Evolutionary conservation across 768 basidiomycete genomes (phyloP).

Genomic region (Neoboletus brunneissimus): DNA sequence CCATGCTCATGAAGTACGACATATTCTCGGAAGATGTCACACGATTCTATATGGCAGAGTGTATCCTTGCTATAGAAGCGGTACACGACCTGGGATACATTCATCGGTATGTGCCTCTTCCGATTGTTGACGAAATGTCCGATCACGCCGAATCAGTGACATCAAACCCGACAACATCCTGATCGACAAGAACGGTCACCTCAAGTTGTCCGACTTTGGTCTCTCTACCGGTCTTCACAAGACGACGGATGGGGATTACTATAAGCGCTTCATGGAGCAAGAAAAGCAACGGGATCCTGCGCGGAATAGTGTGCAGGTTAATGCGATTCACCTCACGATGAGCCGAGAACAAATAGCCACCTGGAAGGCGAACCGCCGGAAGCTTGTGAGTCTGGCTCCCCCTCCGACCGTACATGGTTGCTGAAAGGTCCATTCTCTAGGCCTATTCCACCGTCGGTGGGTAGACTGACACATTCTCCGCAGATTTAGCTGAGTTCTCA

Average conservation of each 20-base stretch:
- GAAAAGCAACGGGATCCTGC: slow-evolving; percentile 62
- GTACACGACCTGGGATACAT: slow-evolving; percentile 99
- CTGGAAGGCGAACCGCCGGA: slow-evolving; percentile 98
- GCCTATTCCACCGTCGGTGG: slow-evolving; percentile 86
- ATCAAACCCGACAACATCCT: slow-evolving; percentile 99
- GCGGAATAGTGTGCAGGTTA: slow-evolving; percentile 96
- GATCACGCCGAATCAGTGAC: slow-evolving; percentile 54
- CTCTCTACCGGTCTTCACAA: slow-evolving; percentile 98
- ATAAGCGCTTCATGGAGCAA: slow-evolving; percentile 86
- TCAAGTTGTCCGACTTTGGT: slow-evolving; percentile 98
- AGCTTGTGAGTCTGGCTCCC: slow-evolving; percentile 56
- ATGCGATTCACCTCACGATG: slow-evolving; percentile 96
- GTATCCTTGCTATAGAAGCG: slow-evolving; percentile 95
- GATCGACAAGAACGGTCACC: slow-evolving; percentile 94
- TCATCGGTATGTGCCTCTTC: slow-evolving; percentile 66
- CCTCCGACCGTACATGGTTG: neutral
- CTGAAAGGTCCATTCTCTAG: slow-evolving; percentile 37
- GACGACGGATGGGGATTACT: slow-evolving; percentile 89
- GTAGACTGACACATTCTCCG: slow-evolving; percentile 2
- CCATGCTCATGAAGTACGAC: slow-evolving; percentile 99
- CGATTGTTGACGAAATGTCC: neutral
- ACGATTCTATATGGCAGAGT: slow-evolving; percentile 99
- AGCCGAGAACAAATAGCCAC: slow-evolving; percentile 95
- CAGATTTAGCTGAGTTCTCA: slow-evolving; percentile 1
- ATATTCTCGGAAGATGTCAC: slow-evolving; percentile 98